Base-by-base conservation (phyloP, 1,284 basidiomycete species). In the Lentinula novae-zelandiae region DNA sequence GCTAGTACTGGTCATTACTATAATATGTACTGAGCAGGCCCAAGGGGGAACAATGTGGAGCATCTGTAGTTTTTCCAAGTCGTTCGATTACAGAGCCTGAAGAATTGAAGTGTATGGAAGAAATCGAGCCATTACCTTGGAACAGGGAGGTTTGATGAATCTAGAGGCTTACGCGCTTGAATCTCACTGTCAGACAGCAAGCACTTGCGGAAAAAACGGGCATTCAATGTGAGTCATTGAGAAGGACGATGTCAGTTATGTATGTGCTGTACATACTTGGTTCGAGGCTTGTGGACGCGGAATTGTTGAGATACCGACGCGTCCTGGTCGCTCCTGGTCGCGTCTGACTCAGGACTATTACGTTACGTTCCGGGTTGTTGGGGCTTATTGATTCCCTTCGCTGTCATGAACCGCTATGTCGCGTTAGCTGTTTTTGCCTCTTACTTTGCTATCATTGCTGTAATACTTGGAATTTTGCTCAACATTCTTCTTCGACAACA, bases 361-460 rank as follows among this genome's bases (percentile, higher is more conserved):
- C 27, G 27, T 27, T 27, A 27, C 3, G 27, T 27, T 2, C 22
- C 22, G 22, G 27, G 3, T 38, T 38, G 36, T 33, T 48, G 20
- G 7, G 46, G 9, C n/a, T 50, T 22, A 9, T 54, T 13, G 13
- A 53, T 31, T 53, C n/a, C 27, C 22, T n/a, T 12, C 52, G 17
- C 15, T 31, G 22, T 54, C 10, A 38, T 42, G 22, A 20, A 17
- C 46, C 13, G 54, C 54, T 34, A 72, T 5, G 52, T 74, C 31
- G 79, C 80, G 4, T 70, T 78, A 40, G 67, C 67, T 34, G 74
- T 84, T 51, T 79, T 85, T 58, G 66, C 65, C n/a, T 75, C 76
- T 1, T 86, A 85, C 65, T 83, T 85, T 62, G 59, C 52, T 39
- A 57, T 79, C 55, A 83, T 84, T 54, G 60, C 73, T 3, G 68